These are phyloP conservation scores for Triticum aestivum DNA, from an alignment of 176 grass and related monocot species.

Conservation along the genomic window IWGSC_CS_RefSeq_v2.1 NC_057799.1:104256248-104256747, in stretches of 20 bases:
- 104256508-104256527: too few relatives aligned
- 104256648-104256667: neutral
- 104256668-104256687: neutral
- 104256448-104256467: too few relatives aligned
- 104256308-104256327: neutral
- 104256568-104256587: neutral
- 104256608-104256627: neutral
- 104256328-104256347: neutral
- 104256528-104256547: too few relatives aligned
- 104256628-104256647: neutral
- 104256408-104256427: too few relatives aligned
- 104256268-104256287: neutral
- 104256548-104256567: too few relatives aligned
- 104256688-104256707: neutral
- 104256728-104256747: neutral
- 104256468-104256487: too few relatives aligned
- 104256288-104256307: neutral
- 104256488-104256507: too few relatives aligned
- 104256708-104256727: neutral
- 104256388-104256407: neutral
- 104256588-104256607: neutral
- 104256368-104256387: neutral
- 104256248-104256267: neutral
- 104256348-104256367: neutral
- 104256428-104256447: too few relatives aligned